Evolutionary conservation across 768 basidiomycete species (phyloP).

Genomic region (Lyophyllum semitale): DNA sequence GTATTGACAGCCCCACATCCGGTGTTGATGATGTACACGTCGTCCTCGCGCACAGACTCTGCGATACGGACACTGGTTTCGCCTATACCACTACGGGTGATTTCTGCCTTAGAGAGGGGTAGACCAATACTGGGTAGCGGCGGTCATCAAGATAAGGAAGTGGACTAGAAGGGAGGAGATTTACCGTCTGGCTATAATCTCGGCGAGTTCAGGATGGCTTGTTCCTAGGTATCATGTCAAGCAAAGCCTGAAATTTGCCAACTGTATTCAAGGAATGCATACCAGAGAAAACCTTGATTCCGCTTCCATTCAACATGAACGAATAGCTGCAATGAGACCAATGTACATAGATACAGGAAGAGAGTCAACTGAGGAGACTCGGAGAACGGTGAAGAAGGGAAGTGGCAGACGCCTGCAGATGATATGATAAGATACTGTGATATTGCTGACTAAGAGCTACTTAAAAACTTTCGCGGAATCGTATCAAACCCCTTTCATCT

Average conservation of each 20-base stretch:
- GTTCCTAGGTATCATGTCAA: slow-evolving; percentile 58
- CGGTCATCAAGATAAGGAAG: slow-evolving; percentile 18
- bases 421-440: background rate
- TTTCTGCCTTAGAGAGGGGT: slow-evolving; percentile 82
- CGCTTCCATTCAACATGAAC: slow-evolving; percentile 53
- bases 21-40: slow-evolving; percentile 98
- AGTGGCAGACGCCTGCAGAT: background rate
- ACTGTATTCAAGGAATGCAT: slow-evolving; percentile 9
- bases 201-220: slow-evolving; percentile 93
- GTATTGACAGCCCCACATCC: slow-evolving; percentile 88
- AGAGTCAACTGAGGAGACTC: background rate
- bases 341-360: background rate
- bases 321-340: background rate
- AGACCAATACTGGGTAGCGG: slow-evolving; percentile 74
- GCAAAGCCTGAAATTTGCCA: background rate
- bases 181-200: slow-evolving; percentile 91
- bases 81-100: slow-evolving; percentile 86
- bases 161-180: slow-evolving; percentile 25
- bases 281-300: slow-evolving; percentile 63
- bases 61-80: slow-evolving; percentile 91
- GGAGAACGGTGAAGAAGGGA: background rate
- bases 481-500: no score
- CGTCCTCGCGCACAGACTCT: slow-evolving; percentile 96
- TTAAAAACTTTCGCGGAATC: background rate
- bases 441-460: slow-evolving; percentile 4